Percentiles rank a stretch among this genome's conserved stretches.
phyloP scores from a whole-genome alignment of 2,329 filamentous ascomycete genomes.

The Sporothrix euskadiensis region DNA sequence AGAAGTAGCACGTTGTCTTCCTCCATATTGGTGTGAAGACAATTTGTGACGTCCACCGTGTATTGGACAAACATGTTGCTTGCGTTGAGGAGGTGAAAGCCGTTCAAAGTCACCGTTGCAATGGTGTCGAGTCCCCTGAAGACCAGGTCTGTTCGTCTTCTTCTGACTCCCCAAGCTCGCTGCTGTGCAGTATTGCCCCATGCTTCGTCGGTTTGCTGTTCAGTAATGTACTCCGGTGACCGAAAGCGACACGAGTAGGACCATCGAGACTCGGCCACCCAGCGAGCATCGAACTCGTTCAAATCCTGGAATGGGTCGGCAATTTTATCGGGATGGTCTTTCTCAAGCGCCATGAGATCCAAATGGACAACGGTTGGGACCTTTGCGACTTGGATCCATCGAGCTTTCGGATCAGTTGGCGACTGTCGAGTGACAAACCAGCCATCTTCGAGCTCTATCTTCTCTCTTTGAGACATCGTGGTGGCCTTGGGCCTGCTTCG shows the following conservation, averaged over 20 bases:
- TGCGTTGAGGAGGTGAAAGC: conserved; percentile 64
- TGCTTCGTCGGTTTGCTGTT: conserved; percentile 39
- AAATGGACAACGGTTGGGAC: conserved; percentile 69
- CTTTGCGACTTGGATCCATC: conserved; percentile 58
- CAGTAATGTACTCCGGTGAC: conserved; percentile 48
- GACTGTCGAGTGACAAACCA: conserved; percentile 36
- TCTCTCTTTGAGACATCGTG: background rate
- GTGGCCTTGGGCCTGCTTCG: no score
- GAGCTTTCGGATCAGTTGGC: conserved; percentile 26
- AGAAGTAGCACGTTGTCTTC: conserved; percentile 62
- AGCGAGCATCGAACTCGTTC: conserved; percentile 72
- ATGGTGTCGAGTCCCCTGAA: conserved; percentile 82
- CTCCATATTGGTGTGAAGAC: conserved; percentile 45
- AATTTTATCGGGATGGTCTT: conserved; percentile 49
- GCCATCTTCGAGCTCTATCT: conserved; percentile 28
- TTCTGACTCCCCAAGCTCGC: no score
- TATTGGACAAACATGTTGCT: conserved; percentile 80
- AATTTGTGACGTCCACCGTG: conserved; percentile 61
- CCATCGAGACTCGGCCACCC: conserved; percentile 73
- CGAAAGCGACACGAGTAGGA: conserved; percentile 65
- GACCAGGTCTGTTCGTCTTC: conserved; percentile 46
- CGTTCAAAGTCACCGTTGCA: conserved; percentile 70
- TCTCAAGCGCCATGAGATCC: conserved; percentile 60
- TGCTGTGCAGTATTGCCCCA: no score
- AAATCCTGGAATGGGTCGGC: conserved; percentile 72